Evolutionary conservation across 1,284 basidiomycete genomes (phyloP).

Genomic region (Sanghuangporus baumii): DNA sequence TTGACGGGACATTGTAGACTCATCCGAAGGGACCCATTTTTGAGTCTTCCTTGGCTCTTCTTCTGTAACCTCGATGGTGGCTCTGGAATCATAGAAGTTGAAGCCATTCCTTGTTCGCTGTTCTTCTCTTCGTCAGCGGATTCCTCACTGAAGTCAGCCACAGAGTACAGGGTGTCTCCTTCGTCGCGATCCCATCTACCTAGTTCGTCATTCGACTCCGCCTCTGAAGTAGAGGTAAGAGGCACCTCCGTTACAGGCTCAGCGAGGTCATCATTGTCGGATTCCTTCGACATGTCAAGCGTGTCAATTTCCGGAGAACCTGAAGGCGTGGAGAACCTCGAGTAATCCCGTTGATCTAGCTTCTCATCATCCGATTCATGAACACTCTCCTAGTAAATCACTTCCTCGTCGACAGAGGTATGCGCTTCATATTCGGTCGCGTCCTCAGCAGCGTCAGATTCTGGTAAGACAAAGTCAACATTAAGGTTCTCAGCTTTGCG

Average conservation of each 20-base stretch:
- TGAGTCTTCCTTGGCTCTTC: neutral
- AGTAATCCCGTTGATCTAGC: neutral
- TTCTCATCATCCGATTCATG: constrained; percentile 4
- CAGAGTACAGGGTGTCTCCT: constrained; percentile 27
- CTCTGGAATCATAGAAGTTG: neutral
- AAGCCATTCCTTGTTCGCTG: constrained; percentile 15
- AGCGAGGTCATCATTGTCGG: constrained; percentile 20
- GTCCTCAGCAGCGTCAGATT: constrained; percentile 20
- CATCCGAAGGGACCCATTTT: neutral
- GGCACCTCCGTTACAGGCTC: constrained; percentile 19
- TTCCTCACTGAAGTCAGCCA: constrained; percentile 13
- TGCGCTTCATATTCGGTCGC: constrained; percentile 18
- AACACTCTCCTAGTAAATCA: constrained; percentile 3
- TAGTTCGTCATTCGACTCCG: constrained; percentile 38
- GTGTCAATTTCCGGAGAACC: constrained; percentile 15
- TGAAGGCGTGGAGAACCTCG: constrained; percentile 2
- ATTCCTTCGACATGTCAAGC: neutral
- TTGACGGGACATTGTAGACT: neutral
- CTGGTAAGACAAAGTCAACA: neutral
- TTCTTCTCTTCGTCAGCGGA: constrained; percentile 17
- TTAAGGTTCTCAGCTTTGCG: neutral
- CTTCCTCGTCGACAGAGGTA: constrained; percentile 21
- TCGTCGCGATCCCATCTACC: constrained; percentile 37
- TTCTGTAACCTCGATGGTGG: neutral
- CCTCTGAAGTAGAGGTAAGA: constrained; percentile 5